Evolutionary conservation across 768 basidiomycete species (phyloP).

Genomic region (Butyriboletus loyo): DNA sequence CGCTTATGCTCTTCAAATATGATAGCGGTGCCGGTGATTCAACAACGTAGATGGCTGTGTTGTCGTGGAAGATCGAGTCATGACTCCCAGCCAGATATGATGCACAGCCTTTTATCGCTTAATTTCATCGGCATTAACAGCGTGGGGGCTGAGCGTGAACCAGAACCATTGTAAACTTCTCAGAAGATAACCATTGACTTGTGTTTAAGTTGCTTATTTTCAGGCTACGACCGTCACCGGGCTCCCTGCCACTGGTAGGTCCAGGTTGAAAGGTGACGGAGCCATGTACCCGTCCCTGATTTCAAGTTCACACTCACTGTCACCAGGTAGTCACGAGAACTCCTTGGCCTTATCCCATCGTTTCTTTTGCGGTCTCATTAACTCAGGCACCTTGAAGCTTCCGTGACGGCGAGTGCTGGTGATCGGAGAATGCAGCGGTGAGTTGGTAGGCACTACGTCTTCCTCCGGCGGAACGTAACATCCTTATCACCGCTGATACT

Average conservation of each 20-base stretch:
- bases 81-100: neutral
- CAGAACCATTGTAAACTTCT: neutral
- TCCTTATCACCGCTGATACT: neutral
- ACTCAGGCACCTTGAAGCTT: neutral
- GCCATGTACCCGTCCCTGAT: neutral
- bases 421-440: neutral
- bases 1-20: no score
- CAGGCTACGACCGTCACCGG: neutral
- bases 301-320: neutral
- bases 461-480: neutral
- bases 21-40: slow-evolving; percentile 8
- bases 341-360: neutral
- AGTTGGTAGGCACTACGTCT: no score
- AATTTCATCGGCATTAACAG: neutral
- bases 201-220: neutral
- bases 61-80: neutral
- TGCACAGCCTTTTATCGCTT: neutral
- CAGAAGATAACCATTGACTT: neutral
- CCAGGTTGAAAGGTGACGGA: neutral
- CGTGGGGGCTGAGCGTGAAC: neutral
- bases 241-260: no score
- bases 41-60: slow-evolving; percentile 9
- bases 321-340: neutral
- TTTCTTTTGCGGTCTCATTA: neutral
- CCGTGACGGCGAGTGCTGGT: neutral